Base-by-base conservation (phyloP, 768 basidiomycete species). In the Rubroboletus pulcherrimus region DNA sequence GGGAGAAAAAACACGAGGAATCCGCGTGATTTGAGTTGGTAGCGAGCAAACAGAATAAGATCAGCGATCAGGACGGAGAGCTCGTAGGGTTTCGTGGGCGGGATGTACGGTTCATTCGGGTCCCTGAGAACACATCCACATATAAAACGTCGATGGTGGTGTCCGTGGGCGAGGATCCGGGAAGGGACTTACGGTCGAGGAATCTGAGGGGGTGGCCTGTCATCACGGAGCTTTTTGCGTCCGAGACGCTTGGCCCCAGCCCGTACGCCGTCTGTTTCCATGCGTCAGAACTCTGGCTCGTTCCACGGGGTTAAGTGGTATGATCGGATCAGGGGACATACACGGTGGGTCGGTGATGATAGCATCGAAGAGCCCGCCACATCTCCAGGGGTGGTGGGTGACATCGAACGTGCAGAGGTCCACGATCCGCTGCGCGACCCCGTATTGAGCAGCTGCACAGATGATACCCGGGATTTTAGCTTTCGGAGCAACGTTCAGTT, bases 311-410 rank as follows among this genome's bases (percentile, higher is more conserved):
- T 12, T 21, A 45, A 46, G 39, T n/a, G 6, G 8, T n/a, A 31
- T 17, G 29, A 49, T 52, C 31, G 10, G 34, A 24, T 45, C 9
- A 17, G 12, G 46, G 26, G 37, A 71, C 89, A 67, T 71, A 93
- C 93, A 97, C 11, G 94, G 94, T 43, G 94, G 94, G 71, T 97
- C 94, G 0, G 94, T 95, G 34, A 97, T 75, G 57, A 98, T 94
- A 0, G 95, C 93, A 64, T 99, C 97, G 59, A 99, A 91, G 31
- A 98, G 72, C 9, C 81, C 87, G 7, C 95, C 97, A 59, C 88
- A 85, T 58, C 97, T 76, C 87, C 89, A 93, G 0, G 95, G 93
- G 66, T 92, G 82, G 34, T 78, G 78, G 0, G 95, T 98, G n/a
- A 98, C 77, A 64, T 99, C 97, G 63, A 96, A 98, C 0, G 93